These are phyloP conservation scores for Chrysanthemum makinoi DNA, from an alignment of 129 eudicot genomes.

Conservation along the genomic window DNA sequence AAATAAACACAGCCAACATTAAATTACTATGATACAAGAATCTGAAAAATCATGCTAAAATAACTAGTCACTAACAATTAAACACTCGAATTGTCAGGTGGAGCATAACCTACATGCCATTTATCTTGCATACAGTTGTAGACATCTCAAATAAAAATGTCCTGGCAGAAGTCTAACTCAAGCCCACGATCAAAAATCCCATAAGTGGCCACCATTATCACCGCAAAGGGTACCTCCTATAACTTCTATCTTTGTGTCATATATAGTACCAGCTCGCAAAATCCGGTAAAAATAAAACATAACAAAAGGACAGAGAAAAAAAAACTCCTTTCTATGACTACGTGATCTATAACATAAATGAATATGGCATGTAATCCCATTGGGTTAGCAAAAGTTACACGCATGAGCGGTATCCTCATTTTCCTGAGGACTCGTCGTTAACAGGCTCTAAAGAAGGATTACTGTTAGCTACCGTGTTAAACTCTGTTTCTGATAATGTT, in stretches of 20 bases:
- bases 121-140: neutral
- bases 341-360: conserved; percentile 14
- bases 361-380: conserved; percentile 10
- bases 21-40: conserved; percentile 8
- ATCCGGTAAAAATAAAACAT: conserved; percentile 12
- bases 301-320: conserved; percentile 5
- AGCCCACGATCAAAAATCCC: neutral
- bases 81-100: neutral
- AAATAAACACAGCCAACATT: neutral
- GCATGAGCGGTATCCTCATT: neutral
- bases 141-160: neutral
- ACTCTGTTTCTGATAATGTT: neutral
- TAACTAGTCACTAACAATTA: neutral
- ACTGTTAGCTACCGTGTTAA: neutral
- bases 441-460: conserved; percentile 4
- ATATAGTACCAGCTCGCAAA: conserved; percentile 24
- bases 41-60: neutral
- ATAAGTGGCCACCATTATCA: neutral
- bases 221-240: neutral
- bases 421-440: neutral
- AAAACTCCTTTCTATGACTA: conserved; percentile 15
- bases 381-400: neutral
- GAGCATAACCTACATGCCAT: neutral
- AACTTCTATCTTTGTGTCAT: neutral
- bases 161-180: conserved; percentile 16